phyloP scores from a whole-genome alignment of 257 asterid genomes.

The Solanum pimpinellifolium region DNA sequence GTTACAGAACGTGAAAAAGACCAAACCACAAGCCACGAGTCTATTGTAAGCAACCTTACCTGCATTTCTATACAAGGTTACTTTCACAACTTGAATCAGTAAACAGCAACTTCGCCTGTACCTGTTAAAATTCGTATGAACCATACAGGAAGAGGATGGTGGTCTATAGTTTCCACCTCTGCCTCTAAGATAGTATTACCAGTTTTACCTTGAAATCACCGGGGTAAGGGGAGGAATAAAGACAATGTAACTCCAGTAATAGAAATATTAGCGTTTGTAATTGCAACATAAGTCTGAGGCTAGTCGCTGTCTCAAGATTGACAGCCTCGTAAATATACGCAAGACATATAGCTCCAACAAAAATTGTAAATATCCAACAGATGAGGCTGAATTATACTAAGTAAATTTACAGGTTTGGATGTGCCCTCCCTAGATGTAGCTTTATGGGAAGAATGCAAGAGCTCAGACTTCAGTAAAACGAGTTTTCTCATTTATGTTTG shows the following conservation, averaged over 20 bases:
- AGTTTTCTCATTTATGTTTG: conserved; percentile 40
- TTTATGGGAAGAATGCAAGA: neutral
- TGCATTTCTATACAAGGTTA: neutral
- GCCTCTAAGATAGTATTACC: neutral
- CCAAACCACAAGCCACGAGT: neutral
- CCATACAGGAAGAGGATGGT: neutral
- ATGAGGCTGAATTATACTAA: neutral
- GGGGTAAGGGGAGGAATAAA: neutral
- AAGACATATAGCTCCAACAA: neutral
- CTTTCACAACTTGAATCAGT: neutral
- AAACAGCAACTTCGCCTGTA: neutral
- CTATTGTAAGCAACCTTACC: no score
- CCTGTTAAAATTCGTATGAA: neutral
- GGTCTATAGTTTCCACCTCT: neutral
- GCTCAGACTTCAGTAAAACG: conserved; percentile 43
- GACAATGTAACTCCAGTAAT: neutral
- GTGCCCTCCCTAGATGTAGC: neutral
- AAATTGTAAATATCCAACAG: neutral
- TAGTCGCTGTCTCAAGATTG: neutral
- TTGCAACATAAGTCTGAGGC: neutral
- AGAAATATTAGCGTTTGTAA: neutral
- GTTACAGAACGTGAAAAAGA: neutral
- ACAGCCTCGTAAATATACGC: neutral
- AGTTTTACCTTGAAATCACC: neutral
- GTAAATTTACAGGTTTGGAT: neutral